Conservation (phyloP, 768 basidiomycete species). For the Saitozyma sp. region DNA sequence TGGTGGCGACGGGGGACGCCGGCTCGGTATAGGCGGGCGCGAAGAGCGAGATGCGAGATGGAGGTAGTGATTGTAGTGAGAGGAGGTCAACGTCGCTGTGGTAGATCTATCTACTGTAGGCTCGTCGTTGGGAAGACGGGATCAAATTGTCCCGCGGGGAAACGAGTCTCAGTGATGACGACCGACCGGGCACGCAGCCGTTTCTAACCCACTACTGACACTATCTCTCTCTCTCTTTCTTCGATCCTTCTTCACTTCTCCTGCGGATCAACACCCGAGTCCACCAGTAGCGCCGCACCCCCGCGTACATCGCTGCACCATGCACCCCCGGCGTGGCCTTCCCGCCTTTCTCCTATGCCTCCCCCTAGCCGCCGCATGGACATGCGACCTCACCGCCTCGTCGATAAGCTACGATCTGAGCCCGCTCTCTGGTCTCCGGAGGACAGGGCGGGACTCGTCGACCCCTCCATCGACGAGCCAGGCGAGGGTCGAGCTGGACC, state of each 20-base stretch:
- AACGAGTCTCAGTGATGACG: too few species aligned
- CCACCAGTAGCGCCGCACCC: neutral
- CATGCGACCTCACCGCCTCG: slow-evolving; percentile 30
- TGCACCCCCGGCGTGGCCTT: slow-evolving; percentile 2
- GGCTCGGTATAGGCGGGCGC: too few species aligned
- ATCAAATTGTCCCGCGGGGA: too few species aligned
- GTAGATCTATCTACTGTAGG: neutral
- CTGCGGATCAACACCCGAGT: too few species aligned
- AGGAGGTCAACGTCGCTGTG: neutral
- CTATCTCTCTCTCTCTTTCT: too few species aligned
- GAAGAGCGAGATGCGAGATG: too few species aligned
- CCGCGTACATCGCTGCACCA: slow-evolving; percentile 6
- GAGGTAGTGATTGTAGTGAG: too few species aligned
- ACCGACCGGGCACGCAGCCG: too few species aligned
- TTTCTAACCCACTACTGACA: too few species aligned
- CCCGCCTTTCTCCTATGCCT: slow-evolving; percentile 10
- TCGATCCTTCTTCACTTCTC: too few species aligned
- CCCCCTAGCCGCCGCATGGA: slow-evolving; percentile 17
- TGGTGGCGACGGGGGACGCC: too few species aligned
- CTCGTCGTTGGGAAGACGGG: neutral
- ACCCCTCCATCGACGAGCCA: slow-evolving; percentile 51
- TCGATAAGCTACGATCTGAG: slow-evolving; percentile 40
- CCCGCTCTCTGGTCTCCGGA: slow-evolving; percentile 29
- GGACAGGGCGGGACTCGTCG: slow-evolving; percentile 26
- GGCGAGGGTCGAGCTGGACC: slow-evolving; percentile 38